Conservation (phyloP, 495 filamentous ascomycete species). For the Penicillium steckii region DNA sequence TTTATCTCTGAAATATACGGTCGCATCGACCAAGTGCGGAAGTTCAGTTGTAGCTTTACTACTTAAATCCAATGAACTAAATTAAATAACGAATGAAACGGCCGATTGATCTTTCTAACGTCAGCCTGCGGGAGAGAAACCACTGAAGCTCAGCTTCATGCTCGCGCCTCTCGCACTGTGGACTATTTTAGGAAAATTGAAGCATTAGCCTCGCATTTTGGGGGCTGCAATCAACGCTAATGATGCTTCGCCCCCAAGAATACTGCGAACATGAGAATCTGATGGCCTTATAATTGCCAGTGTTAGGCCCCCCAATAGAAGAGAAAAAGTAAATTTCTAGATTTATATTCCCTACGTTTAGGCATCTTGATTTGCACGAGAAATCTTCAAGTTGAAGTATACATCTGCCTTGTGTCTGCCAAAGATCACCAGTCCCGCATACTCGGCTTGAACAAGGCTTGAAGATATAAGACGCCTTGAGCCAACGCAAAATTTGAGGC, state of each 20-base stretch:
- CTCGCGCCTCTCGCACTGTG: no score
- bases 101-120: not conserved
- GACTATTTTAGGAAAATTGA: conserved; percentile 3
- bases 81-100: not conserved
- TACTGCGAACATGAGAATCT: not conserved
- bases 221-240: not conserved
- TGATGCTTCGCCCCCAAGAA: not conserved
- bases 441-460: no score
- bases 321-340: not conserved
- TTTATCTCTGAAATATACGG: no score
- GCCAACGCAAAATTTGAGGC: no score
- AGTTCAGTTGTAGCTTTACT: no score
- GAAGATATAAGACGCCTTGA: no score
- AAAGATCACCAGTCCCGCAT: no score
- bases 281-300: not conserved
- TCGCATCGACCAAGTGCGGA: no score
- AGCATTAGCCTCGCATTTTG: not conserved
- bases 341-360: not conserved
- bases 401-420: not conserved
- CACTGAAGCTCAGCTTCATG: not conserved
- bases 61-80: not conserved
- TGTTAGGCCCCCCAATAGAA: not conserved
- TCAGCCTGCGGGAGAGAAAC: not conserved
- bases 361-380: not conserved
- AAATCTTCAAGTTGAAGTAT: not conserved